Base-by-base conservation (phyloP, 352 stramenopile genomes). In the Globisporangium megalacanthum region DNA sequence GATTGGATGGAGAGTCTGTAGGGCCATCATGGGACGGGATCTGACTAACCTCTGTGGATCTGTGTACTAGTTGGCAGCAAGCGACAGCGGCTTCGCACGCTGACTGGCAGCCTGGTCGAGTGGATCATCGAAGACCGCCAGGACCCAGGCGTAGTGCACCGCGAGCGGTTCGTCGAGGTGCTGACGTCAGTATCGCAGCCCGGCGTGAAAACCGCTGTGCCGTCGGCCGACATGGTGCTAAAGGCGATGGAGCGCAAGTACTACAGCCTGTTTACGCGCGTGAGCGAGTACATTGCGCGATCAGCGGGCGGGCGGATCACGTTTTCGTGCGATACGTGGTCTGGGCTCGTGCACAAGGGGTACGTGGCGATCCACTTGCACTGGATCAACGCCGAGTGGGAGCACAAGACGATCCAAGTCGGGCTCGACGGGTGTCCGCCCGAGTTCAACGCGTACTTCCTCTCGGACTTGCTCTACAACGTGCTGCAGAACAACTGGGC, bases 381-480 rank as follows among this genome's bases (percentile, higher is more conserved):
- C 61, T 91, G 80, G 80, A 85, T 91, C 69, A 91, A 91, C 64
- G 78, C 80, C 7, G 80, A 91, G n/a, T 91, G 80, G 80, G 80
- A 91, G 61, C 86, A 80, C 73, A 91, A 91, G 69, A 79, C 76
- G 20, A 84, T 91, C 51, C 80, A 91, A 61, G 69, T 91, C 47
- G 80, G 78, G 1, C 69, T 91, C 9, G 80, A 91, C 70, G 73
- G 77, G 15, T 91, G 75, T 54, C 77, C 80, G 31, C 59, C 68
- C 31, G 79, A 88, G 31, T 86, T 83, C 59, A 89, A 77, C 55
- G 72, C 78, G 17, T 91, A 89, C 62, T 89, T 89, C 57, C 75
- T 91, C 65, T 85, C 80, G 53, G 80, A 91, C 52, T 64, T 91
- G 65, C 65, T 91, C 29, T 91, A 86, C 69, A 88, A 85, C 58